Percentiles rank a stretch among this genome's conserved stretches.
Conservation (phyloP, 805 yeast species). For the Maudiozyma turicensis region DNA sequence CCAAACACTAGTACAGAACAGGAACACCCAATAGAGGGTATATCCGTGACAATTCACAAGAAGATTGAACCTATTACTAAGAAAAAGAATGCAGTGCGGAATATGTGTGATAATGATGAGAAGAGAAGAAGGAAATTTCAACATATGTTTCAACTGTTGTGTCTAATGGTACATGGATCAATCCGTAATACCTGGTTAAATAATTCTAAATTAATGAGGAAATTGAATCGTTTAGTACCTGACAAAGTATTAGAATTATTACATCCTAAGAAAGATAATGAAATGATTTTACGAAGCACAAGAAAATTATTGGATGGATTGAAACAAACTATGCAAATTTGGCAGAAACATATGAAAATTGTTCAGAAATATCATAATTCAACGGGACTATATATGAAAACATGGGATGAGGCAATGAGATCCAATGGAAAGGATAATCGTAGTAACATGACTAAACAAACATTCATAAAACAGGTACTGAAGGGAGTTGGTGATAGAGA, state of each 20-base stretch:
- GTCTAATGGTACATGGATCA: constrained; percentile 58
- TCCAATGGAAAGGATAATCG: constrained; percentile 10
- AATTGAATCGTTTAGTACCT: constrained; percentile 41
- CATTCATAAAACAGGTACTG: constrained; percentile 37
- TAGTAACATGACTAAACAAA: constrained; percentile 27
- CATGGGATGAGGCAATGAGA: constrained; percentile 39
- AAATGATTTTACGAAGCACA: constrained; percentile 36
- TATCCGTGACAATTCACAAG: constrained; percentile 23
- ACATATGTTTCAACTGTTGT: constrained; percentile 51
- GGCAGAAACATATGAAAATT: constrained; percentile 48
- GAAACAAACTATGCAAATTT: constrained; percentile 52
- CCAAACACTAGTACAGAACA: neutral
- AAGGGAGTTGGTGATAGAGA: constrained; percentile 63
- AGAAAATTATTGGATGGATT: constrained; percentile 69
- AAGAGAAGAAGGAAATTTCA: constrained; percentile 39
- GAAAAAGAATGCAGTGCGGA: constrained; percentile 18
- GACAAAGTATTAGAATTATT: constrained; percentile 37
- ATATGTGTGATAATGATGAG: constrained; percentile 45
- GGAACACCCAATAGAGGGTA: constrained; percentile 10
- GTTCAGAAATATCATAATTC: constrained; percentile 23
- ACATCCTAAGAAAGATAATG: constrained; percentile 35
- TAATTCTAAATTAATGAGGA: constrained; percentile 33
- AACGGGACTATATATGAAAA: constrained; percentile 32
- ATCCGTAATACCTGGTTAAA: constrained; percentile 70
- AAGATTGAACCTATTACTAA: constrained; percentile 6